Evolutionary conservation across 1,139 yeast genomes (phyloP).

Genomic region (Wickerhamiella infanticola): DNA sequence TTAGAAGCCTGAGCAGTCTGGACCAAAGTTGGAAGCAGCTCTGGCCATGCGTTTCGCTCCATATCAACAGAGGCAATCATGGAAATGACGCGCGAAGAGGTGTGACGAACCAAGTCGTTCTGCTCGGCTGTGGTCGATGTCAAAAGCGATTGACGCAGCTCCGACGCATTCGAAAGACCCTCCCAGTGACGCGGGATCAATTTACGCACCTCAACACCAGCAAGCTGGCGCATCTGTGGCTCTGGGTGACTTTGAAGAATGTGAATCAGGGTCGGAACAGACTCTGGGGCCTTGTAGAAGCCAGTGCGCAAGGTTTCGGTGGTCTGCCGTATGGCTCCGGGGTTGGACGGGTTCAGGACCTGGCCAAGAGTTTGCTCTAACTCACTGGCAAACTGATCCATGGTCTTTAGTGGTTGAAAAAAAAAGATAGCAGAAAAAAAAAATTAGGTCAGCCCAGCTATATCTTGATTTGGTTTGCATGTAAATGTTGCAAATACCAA

Average conservation of each 20-base stretch:
- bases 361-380: conserved; percentile 67
- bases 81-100: conserved; percentile 77
- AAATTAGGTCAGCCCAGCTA: not conserved
- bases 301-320: conserved; percentile 58
- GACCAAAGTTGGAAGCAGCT: conserved; percentile 56
- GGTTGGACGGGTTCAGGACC: conserved; percentile 47
- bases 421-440: not conserved
- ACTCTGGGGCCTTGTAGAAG: conserved; percentile 53
- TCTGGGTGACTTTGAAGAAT: conserved; percentile 54
- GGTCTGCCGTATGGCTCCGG: conserved; percentile 65
- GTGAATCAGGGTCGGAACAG: conserved; percentile 72
- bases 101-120: conserved; percentile 64
- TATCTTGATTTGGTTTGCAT: too few species aligned
- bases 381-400: conserved; percentile 16
- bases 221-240: conserved; percentile 56
- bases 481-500: too few species aligned
- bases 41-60: conserved; percentile 55
- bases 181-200: conserved; percentile 59
- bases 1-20: conserved; percentile 45
- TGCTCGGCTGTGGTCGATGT: conserved; percentile 51
- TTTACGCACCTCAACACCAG: conserved; percentile 92
- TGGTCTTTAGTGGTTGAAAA: not conserved
- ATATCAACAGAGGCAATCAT: conserved; percentile 71
- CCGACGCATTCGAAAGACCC: conserved; percentile 18
- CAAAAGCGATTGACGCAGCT: conserved; percentile 54